Conservation (phyloP, 2,329 filamentous ascomycete species). For the Colletotrichum gloeosporioides region DNA sequence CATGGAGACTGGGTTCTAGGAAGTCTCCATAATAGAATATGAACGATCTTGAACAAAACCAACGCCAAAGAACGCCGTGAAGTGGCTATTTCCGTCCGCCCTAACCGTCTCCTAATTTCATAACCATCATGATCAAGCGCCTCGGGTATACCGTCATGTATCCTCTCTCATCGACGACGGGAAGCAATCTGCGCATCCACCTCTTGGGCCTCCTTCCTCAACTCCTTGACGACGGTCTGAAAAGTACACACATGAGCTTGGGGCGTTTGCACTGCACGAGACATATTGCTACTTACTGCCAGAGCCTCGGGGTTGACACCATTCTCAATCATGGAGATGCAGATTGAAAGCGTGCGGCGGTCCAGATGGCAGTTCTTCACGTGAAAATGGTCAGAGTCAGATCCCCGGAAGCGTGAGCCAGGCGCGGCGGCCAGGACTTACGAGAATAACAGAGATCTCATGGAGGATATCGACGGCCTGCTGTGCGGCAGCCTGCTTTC, state of each 20-base stretch:
- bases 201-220: slow-evolving; percentile 61
- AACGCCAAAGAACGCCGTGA: slow-evolving; percentile 5
- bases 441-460: slow-evolving; percentile 88
- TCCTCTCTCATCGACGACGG: slow-evolving; percentile 25
- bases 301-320: slow-evolving; percentile 95
- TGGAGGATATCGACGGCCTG: slow-evolving; percentile 84
- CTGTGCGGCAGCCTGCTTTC: slow-evolving; percentile 78
- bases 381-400: background rate
- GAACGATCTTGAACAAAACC: background rate
- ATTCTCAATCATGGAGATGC: slow-evolving; percentile 96
- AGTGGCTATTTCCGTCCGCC: background rate
- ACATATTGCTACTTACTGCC: slow-evolving; percentile 67
- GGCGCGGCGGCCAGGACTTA: slow-evolving; percentile 48
- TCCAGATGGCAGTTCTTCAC: slow-evolving; percentile 90
- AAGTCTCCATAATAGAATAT: slow-evolving; percentile 11
- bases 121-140: background rate
- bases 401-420: background rate
- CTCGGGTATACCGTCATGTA: background rate
- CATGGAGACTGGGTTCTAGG: slow-evolving; percentile 1
- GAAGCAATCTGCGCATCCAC: slow-evolving; percentile 46
- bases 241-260: background rate
- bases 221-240: slow-evolving; percentile 65
- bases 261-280: background rate
- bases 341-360: slow-evolving; percentile 88
- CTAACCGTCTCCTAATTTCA: background rate